Conservation (phyloP, 352 stramenopile species). For the Thalassiosira livingstoniorum region DNA sequence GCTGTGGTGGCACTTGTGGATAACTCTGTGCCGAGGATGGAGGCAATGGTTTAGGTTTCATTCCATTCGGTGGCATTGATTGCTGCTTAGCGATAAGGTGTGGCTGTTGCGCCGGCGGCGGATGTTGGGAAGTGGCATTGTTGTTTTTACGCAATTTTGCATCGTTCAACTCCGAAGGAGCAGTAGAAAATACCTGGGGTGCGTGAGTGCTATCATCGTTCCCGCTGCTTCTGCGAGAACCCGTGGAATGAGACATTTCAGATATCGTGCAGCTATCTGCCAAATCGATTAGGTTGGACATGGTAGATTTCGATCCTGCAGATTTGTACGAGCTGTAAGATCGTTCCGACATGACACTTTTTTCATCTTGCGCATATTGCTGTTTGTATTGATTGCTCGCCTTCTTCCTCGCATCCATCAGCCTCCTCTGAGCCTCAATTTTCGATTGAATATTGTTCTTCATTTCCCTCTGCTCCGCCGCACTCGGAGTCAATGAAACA, state of each 20-base stretch:
- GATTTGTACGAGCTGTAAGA: neutral
- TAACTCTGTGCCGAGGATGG: too few species aligned
- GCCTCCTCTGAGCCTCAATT: constrained; percentile 31
- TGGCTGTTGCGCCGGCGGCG: neutral
- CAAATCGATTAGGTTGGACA: neutral
- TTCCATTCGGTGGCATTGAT: neutral
- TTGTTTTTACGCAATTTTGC: constrained; percentile 11
- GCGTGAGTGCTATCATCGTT: neutral
- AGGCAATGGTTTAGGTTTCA: too few species aligned
- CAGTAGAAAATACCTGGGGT: constrained; percentile 23
- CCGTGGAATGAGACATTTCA: constrained; percentile 2
- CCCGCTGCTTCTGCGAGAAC: neutral
- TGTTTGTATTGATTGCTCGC: neutral
- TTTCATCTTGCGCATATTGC: neutral
- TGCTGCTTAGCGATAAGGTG: neutral
- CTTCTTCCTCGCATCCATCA: constrained; percentile 24
- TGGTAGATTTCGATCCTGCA: neutral
- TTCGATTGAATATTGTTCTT: constrained; percentile 38
- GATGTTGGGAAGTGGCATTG: neutral
- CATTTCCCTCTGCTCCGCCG: constrained; percentile 8
- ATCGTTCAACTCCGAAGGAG: constrained; percentile 43
- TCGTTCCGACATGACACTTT: neutral
- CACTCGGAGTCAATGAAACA: neutral
- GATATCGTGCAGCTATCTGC: constrained; percentile 11
- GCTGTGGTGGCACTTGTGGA: too few species aligned